Evolutionary conservation across 1,139 yeast species (phyloP).

Genomic region (Sugiyamaella neomexicana): DNA sequence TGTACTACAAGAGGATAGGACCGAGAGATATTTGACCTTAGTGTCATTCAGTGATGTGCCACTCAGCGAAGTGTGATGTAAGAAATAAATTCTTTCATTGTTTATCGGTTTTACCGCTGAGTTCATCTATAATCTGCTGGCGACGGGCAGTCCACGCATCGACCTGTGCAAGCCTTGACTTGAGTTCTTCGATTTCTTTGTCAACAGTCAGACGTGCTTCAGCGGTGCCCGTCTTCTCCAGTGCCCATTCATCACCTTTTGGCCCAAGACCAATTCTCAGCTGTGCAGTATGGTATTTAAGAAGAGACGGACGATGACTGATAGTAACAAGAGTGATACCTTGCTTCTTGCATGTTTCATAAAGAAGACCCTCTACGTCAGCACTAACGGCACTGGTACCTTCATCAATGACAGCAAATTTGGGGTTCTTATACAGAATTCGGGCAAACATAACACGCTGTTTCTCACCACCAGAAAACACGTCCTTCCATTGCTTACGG

Average conservation of each 20-base stretch:
- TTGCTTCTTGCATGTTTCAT: constrained; percentile 69
- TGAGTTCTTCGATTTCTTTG: constrained; percentile 39
- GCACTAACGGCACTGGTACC: constrained; percentile 91
- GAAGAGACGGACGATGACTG: constrained; percentile 80
- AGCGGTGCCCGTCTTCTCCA: constrained; percentile 36
- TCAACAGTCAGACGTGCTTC: constrained; percentile 39
- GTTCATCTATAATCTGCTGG: constrained; percentile 33
- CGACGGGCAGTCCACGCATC: constrained; percentile 38
- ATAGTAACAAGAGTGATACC: constrained; percentile 80
- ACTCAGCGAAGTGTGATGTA: no score
- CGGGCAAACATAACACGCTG: constrained; percentile 91
- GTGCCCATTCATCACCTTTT: constrained; percentile 50
- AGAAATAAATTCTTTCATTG: no score
- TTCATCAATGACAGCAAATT: constrained; percentile 84
- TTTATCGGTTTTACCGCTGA: constrained; percentile 11
- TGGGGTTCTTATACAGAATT: constrained; percentile 75
- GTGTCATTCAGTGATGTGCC: no score
- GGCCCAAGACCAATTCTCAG: constrained; percentile 64
- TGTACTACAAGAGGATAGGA: no score
- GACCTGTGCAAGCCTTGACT: constrained; percentile 36
- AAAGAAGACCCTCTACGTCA: constrained; percentile 87
- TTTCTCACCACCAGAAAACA: constrained; percentile 92
- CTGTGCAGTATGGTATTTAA: constrained; percentile 75
- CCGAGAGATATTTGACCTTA: no score
- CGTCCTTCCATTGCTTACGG: constrained; percentile 82